Evolutionary conservation across 192 early-diverging fungal genomes (phyloP).

Genomic region (Gaertneriomyces sp.): DNA sequence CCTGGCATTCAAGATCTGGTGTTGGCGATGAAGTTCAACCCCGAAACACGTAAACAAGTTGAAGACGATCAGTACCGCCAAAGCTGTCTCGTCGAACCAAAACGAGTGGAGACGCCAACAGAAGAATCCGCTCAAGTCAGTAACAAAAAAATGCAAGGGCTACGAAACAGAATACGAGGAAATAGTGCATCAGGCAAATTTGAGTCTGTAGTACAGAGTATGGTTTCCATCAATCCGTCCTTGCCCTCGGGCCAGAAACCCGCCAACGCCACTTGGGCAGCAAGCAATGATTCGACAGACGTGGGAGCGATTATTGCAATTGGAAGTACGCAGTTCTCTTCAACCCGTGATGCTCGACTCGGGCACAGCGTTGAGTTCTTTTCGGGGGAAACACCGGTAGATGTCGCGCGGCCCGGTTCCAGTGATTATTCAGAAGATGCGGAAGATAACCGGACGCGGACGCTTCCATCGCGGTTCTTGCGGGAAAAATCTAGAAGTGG

Average conservation of each 20-base stretch:
- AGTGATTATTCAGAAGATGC: not conserved
- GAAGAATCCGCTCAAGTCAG: not conserved
- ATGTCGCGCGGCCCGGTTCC: too few relatives aligned
- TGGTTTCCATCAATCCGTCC: constrained; percentile 2
- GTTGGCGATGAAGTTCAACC: constrained; percentile 11
- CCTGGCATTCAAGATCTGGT: constrained; percentile 22
- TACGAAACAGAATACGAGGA: constrained; percentile 19
- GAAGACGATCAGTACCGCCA: constrained; percentile 29
- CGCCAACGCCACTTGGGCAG: not conserved
- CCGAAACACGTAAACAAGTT: constrained; percentile 15
- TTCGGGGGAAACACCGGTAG: too few relatives aligned
- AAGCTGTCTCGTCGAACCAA: constrained; percentile 18
- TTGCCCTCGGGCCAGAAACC: not conserved
- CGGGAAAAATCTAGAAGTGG: not conserved
- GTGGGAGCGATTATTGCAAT: too few relatives aligned
- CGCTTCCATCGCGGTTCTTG: not conserved
- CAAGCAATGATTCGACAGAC: not conserved
- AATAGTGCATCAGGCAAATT: constrained; percentile 1
- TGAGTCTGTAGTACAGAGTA: constrained; percentile 14
- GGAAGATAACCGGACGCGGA: not conserved
- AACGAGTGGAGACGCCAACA: not conserved
- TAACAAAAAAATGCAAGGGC: constrained; percentile 5
- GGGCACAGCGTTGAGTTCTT: too few relatives aligned
- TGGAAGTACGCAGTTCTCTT: too few relatives aligned
- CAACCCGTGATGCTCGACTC: too few relatives aligned